These are phyloP conservation scores for Pseudogymnoascus pannorum DNA, from an alignment of 2,329 filamentous ascomycete species.

Conservation along the genomic window DNA sequence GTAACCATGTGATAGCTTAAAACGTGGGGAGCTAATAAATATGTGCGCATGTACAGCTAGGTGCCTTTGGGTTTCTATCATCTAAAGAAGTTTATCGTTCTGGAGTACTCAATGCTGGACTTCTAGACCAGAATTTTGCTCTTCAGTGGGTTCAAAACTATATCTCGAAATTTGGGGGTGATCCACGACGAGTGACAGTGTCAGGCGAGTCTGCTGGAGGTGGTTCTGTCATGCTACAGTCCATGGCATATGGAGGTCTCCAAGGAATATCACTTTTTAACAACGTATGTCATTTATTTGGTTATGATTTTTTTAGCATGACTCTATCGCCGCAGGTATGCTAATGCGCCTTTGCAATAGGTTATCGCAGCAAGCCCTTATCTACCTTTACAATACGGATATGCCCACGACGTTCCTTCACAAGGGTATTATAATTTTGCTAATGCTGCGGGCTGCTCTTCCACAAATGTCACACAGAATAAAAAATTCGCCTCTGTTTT, in stretches of 20 bases:
- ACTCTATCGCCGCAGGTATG: not conserved
- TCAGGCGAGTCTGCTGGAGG: conserved; percentile 49
- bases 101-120: conserved; percentile 41
- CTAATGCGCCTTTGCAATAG: not conserved
- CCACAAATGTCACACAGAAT: not conserved
- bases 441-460: conserved; percentile 30
- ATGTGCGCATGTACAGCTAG: conserved; percentile 24
- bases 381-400: conserved; percentile 43
- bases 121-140: conserved; percentile 45
- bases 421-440: conserved; percentile 39
- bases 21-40: conserved; percentile 37
- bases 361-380: conserved; percentile 37
- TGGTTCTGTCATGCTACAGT: conserved; percentile 42
- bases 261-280: conserved; percentile 9
- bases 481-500: conserved; percentile 1
- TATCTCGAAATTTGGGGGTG: conserved; percentile 46
- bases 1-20: no score
- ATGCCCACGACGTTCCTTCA: conserved; percentile 35
- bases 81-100: conserved; percentile 36
- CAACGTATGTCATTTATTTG: conserved; percentile 14
- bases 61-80: conserved; percentile 42
- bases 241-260: conserved; percentile 25
- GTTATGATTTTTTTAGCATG: not conserved
- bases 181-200: conserved; percentile 44
- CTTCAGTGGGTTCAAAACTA: conserved; percentile 47